These are phyloP conservation scores for Epichloe baconii DNA, from an alignment of 2,329 filamentous ascomycete species.

Conservation along the genomic window DNA sequence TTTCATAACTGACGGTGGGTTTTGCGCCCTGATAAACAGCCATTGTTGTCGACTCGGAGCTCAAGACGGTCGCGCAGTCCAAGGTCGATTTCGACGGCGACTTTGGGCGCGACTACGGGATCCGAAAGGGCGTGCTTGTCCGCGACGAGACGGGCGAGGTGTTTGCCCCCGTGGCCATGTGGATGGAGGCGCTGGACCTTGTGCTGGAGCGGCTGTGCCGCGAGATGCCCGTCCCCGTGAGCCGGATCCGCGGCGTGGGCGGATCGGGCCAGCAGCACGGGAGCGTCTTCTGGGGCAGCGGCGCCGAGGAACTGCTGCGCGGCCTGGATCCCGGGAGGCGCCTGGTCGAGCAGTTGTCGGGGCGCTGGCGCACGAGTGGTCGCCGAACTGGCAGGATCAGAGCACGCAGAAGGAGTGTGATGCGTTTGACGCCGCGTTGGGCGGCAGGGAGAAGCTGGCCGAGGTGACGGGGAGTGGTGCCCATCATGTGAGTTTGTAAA, in stretches of 20 bases:
- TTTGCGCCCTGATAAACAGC: constrained; percentile 38
- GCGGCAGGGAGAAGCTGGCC: constrained; percentile 55
- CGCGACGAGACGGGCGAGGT: constrained; percentile 79
- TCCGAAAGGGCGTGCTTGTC: constrained; percentile 77
- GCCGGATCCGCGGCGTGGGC: constrained; percentile 65
- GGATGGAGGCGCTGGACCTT: constrained; percentile 83
- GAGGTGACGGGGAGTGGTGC: constrained; percentile 73
- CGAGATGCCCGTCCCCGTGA: constrained; percentile 51
- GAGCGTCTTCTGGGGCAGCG: constrained; percentile 79
- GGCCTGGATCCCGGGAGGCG: constrained; percentile 45
- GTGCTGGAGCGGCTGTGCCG: constrained; percentile 62
- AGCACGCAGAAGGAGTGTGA: constrained; percentile 91
- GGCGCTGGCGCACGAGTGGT: constrained; percentile 73
- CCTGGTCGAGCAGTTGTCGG: constrained; percentile 59
- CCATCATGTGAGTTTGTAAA: constrained; percentile 60
- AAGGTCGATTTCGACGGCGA: constrained; percentile 95
- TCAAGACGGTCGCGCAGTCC: constrained; percentile 69
- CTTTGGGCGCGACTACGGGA: constrained; percentile 56
- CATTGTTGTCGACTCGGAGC: constrained; percentile 70
- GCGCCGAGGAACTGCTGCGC: constrained; percentile 52
- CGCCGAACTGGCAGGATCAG: constrained; percentile 96
- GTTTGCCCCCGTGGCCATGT: constrained; percentile 85
- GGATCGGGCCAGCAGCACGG: constrained; percentile 96
- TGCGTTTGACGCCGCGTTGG: constrained; percentile 64
- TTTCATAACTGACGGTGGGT: neutral